Evolutionary conservation across 2,329 filamentous ascomycete species (phyloP).

Genomic region (Capronia epimyces): DNA sequence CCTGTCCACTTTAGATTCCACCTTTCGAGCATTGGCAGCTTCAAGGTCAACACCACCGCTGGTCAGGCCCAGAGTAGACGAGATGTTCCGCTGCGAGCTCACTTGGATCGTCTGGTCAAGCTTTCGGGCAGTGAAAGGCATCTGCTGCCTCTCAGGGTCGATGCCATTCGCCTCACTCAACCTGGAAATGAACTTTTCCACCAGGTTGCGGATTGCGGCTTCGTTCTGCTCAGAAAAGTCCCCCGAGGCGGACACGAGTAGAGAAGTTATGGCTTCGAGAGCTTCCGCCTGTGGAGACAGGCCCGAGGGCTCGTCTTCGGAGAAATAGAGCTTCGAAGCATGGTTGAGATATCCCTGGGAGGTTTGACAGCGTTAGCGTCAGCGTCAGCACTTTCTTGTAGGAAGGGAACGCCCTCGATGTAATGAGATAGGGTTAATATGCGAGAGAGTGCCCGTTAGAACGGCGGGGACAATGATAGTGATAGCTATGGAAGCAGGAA

Average conservation of each 20-base stretch:
- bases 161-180: constrained; percentile 68
- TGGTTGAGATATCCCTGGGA: constrained; percentile 77
- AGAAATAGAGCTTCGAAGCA: constrained; percentile 75
- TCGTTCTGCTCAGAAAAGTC: constrained; percentile 67
- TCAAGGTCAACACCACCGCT: constrained; percentile 84
- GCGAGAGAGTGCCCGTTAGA: not conserved
- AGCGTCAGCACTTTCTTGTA: not conserved
- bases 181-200: constrained; percentile 81
- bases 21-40: constrained; percentile 84
- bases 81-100: constrained; percentile 89
- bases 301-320: constrained; percentile 64
- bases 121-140: constrained; percentile 71
- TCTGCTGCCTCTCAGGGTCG: constrained; percentile 61
- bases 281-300: constrained; percentile 77
- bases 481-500: not conserved
- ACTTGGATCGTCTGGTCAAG: constrained; percentile 95
- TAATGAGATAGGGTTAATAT: no score
- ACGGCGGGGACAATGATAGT: not conserved
- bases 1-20: constrained; percentile 93
- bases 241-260: constrained; percentile 89
- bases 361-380: constrained; percentile 4
- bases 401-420: not conserved
- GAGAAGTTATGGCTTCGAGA: constrained; percentile 73
- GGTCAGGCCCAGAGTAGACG: constrained; percentile 83
- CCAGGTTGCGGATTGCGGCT: constrained; percentile 71